A percentile compares a stretch with the other conserved stretches of the same genome.
Evolutionary conservation across 345 rosid genomes (phyloP).

Genomic region (Limnanthes douglasii): DNA sequence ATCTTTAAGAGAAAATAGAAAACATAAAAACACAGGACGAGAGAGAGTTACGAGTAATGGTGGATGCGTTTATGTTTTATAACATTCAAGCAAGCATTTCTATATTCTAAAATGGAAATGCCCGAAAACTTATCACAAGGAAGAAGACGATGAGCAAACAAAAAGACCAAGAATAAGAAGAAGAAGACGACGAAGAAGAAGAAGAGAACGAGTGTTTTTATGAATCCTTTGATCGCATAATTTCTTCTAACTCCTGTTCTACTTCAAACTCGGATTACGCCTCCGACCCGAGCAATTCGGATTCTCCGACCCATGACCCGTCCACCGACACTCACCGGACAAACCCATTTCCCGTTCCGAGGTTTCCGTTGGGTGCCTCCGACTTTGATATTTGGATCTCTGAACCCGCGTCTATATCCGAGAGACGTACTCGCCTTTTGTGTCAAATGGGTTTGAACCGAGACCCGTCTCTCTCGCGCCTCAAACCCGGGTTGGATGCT

Average conservation of each 20-base stretch:
- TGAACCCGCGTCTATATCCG: conserved; percentile 60
- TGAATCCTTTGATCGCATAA: conserved; percentile 72
- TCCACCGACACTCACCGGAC: too few relatives aligned
- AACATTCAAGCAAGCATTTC: too few relatives aligned
- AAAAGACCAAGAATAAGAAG: conserved; percentile 14
- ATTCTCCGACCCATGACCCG: conserved; percentile 17
- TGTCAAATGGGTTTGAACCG: conserved; percentile 53
- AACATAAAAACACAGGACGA: too few relatives aligned
- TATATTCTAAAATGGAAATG: conserved; percentile 24
- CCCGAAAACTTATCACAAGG: conserved; percentile 10
- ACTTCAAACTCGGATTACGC: conserved; percentile 34
- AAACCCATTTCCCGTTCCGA: conserved; percentile 22
- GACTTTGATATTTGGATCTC: conserved; percentile 77
- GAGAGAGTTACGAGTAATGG: too few relatives aligned
- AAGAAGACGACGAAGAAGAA: conserved; percentile 10
- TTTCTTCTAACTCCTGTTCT: conserved; percentile 56
- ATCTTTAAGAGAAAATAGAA: too few relatives aligned
- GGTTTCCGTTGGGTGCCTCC: conserved; percentile 21
- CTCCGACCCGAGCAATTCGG: conserved; percentile 28
- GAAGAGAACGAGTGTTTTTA: conserved; percentile 50
- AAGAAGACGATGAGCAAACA: conserved; percentile 13
- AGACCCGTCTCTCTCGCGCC: conserved; percentile 35
- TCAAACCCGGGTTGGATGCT: conserved; percentile 14
- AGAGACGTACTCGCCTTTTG: conserved; percentile 46
- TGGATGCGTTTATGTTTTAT: too few relatives aligned